These are phyloP conservation scores for Phytophthora lateralis DNA, from an alignment of 352 stramenopile species.

Conservation along the genomic window DNA sequence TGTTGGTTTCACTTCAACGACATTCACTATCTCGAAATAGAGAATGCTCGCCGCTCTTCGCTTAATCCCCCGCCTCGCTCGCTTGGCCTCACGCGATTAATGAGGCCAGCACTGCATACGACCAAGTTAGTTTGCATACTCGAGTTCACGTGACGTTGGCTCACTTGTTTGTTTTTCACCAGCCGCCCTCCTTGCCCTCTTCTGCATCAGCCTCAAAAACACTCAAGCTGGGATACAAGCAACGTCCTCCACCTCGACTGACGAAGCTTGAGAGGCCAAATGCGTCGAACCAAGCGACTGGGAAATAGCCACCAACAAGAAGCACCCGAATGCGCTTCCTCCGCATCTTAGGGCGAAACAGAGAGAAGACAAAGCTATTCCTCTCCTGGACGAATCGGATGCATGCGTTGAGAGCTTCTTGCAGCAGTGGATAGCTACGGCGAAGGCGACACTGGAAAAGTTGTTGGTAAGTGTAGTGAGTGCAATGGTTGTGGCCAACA, in stretches of 20 bases:
- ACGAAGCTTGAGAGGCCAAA: background rate
- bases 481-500: background rate
- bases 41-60: background rate
- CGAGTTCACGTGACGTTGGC: background rate
- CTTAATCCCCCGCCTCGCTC: background rate
- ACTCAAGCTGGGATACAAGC: background rate
- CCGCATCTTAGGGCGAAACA: background rate
- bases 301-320: background rate
- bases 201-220: background rate
- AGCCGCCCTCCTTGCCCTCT: background rate
- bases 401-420: background rate
- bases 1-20: background rate
- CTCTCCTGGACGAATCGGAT: background rate
- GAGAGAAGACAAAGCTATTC: no score
- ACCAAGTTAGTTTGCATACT: background rate
- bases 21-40: background rate
- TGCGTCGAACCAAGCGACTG: background rate
- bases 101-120: background rate
- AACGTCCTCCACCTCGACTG: background rate
- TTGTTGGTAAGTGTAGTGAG: conserved; percentile 6
- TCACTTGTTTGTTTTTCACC: background rate
- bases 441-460: conserved; percentile 4
- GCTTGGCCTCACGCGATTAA: background rate
- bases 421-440: conserved; percentile 4
- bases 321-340: background rate